Conservation (phyloP, 805 yeast genomes). For the Saturnispora saitoi region DNA sequence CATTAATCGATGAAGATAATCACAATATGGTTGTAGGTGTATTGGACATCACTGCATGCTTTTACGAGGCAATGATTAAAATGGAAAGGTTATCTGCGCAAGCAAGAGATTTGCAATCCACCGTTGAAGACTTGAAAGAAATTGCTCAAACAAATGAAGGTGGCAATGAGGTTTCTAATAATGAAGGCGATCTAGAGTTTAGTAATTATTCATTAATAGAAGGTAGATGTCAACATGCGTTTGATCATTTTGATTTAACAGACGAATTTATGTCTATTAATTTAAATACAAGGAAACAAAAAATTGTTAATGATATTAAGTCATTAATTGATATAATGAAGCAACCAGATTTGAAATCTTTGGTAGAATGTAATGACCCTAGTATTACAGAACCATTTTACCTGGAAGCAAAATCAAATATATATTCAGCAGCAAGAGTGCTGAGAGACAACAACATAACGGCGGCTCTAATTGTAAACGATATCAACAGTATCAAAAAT, state of each 20-base stretch:
- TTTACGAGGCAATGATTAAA: slow-evolving; percentile 37
- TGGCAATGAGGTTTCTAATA: not conserved
- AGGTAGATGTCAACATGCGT: not conserved
- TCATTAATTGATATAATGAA: slow-evolving; percentile 33
- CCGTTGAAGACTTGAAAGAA: slow-evolving; percentile 25
- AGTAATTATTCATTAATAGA: slow-evolving; percentile 12
- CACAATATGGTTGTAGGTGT: slow-evolving; percentile 34
- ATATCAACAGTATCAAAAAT: slow-evolving; percentile 16
- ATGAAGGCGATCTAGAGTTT: slow-evolving; percentile 7
- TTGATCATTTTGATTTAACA: not conserved
- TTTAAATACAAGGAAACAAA: slow-evolving; percentile 16
- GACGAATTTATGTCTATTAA: not conserved
- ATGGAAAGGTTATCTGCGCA: slow-evolving; percentile 34
- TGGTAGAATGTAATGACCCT: slow-evolving; percentile 22
- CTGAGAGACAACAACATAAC: slow-evolving; percentile 33
- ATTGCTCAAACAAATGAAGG: slow-evolving; percentile 1
- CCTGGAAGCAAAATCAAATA: slow-evolving; percentile 31
- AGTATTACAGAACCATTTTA: slow-evolving; percentile 27
- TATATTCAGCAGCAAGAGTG: slow-evolving; percentile 32
- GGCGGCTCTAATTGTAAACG: slow-evolving; percentile 31
- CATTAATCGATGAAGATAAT: slow-evolving; percentile 28
- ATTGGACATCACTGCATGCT: slow-evolving; percentile 38
- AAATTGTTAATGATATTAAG: slow-evolving; percentile 29
- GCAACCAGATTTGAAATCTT: slow-evolving; percentile 31
- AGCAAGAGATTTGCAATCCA: slow-evolving; percentile 27